phyloP scores from a whole-genome alignment of 139 green algal genomes.

The Nannochloris sp. region DNA sequence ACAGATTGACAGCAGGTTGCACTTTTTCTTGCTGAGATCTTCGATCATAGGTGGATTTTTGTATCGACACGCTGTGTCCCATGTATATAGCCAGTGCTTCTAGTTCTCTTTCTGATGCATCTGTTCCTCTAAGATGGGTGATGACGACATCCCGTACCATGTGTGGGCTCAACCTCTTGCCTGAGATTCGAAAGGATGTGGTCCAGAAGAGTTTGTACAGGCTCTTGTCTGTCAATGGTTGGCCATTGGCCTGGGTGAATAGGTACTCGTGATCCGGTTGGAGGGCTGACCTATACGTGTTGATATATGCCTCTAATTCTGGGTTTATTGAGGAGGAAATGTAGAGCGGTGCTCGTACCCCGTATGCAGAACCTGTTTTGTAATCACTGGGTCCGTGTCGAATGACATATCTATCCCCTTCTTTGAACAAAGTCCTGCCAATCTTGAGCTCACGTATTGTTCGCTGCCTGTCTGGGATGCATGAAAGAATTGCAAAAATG shows the following conservation, averaged over 20 bases:
- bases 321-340: slow-evolving; percentile 42
- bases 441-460: slow-evolving; percentile 62
- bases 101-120: slow-evolving; percentile 47
- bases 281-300: slow-evolving; percentile 31
- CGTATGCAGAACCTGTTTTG: slow-evolving; percentile 60
- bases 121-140: slow-evolving; percentile 30
- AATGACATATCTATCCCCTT: slow-evolving; percentile 45
- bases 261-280: slow-evolving; percentile 35
- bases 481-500: slow-evolving; percentile 58
- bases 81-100: slow-evolving; percentile 69
- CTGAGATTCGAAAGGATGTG: slow-evolving; percentile 25
- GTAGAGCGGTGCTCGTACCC: slow-evolving; percentile 48
- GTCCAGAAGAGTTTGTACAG: slow-evolving; percentile 42
- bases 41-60: slow-evolving; percentile 55
- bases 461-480: slow-evolving; percentile 63
- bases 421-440: slow-evolving; percentile 48
- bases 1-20: slow-evolving; percentile 46
- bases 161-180: slow-evolving; percentile 53
- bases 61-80: slow-evolving; percentile 53
- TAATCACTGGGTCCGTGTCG: slow-evolving; percentile 46
- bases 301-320: slow-evolving; percentile 55
- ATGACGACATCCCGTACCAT: slow-evolving; percentile 59
- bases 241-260: slow-evolving; percentile 33
- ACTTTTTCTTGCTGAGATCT: slow-evolving; percentile 37
- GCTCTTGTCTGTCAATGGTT: slow-evolving; percentile 28